Percentiles rank a stretch among this genome's conserved stretches.
These are phyloP conservation scores for Skeletonema marinoi DNA, from an alignment of 108 stramenopile genomes.

Conservation along the genomic window DNA sequence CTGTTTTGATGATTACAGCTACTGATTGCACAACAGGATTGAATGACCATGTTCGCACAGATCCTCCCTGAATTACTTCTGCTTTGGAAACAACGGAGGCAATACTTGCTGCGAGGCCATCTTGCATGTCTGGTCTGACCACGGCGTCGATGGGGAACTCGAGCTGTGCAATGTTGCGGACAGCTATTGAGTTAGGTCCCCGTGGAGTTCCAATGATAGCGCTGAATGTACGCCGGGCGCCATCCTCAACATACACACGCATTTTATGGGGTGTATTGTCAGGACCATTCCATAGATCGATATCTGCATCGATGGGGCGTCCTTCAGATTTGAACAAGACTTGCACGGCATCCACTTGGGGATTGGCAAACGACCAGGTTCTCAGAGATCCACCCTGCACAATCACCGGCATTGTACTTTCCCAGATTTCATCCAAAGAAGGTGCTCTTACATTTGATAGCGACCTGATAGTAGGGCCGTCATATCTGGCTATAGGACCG, in stretches of 20 bases:
- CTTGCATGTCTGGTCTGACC: slow-evolving; percentile 62
- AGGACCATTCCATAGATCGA: slow-evolving; percentile 83
- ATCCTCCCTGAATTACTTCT: slow-evolving; percentile 77
- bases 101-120: slow-evolving; percentile 50
- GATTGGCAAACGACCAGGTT: slow-evolving; percentile 73
- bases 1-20: slow-evolving; percentile 65
- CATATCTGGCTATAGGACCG: neutral
- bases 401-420: slow-evolving; percentile 62
- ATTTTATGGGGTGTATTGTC: slow-evolving; percentile 84
- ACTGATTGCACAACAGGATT: slow-evolving; percentile 71
- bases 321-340: slow-evolving; percentile 80
- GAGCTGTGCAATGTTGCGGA: slow-evolving; percentile 78
- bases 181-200: slow-evolving; percentile 74
- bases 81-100: slow-evolving; percentile 49
- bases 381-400: slow-evolving; percentile 82
- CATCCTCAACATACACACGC: slow-evolving; percentile 81
- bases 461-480: neutral
- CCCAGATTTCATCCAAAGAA: slow-evolving; percentile 48
- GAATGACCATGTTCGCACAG: slow-evolving; percentile 73
- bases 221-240: slow-evolving; percentile 70
- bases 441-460: neutral
- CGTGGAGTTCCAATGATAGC: slow-evolving; percentile 77
- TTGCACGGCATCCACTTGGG: slow-evolving; percentile 64
- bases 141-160: slow-evolving; percentile 78
- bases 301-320: slow-evolving; percentile 79